phyloP scores from a whole-genome alignment of 768 basidiomycete genomes.

The Grammothele lineata region DNA sequence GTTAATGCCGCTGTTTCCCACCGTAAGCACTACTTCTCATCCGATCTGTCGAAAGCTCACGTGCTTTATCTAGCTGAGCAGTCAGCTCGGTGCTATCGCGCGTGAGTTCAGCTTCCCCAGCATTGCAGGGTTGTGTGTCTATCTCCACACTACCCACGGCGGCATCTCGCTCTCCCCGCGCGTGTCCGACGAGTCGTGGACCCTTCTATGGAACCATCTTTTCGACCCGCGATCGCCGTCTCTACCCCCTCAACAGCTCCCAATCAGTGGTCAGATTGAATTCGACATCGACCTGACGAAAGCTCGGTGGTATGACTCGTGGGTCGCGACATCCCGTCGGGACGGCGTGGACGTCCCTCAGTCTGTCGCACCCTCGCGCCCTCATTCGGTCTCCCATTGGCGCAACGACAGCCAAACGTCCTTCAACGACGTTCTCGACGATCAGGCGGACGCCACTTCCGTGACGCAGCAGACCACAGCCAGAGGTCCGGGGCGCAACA shows the following conservation, averaged over 20 bases:
- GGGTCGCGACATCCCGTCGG: conserved; percentile 48
- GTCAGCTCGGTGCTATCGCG: conserved; percentile 73
- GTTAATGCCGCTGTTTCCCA: conserved; percentile 71
- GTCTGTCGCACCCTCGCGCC: conserved; percentile 32
- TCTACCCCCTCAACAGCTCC: conserved; percentile 35
- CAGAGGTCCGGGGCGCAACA: conserved; percentile 35
- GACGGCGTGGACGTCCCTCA: conserved; percentile 39
- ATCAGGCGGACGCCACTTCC: conserved; percentile 26
- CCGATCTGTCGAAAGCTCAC: background rate
- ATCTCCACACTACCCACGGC: conserved; percentile 58
- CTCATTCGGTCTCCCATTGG: conserved; percentile 47
- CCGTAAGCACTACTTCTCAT: conserved; percentile 37
- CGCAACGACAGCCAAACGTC: conserved; percentile 53
- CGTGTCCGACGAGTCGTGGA: conserved; percentile 78
- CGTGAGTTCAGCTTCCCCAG: conserved; percentile 81
- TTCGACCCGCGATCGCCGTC: conserved; percentile 39
- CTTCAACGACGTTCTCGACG: conserved; percentile 38
- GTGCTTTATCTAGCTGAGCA: conserved; percentile 52
- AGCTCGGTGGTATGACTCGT: conserved; percentile 77
- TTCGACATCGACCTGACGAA: conserved; percentile 78
- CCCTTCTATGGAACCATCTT: conserved; percentile 61
- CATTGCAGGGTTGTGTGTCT: conserved; percentile 73
- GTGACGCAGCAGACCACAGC: conserved; percentile 26
- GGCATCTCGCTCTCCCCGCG: conserved; percentile 59
- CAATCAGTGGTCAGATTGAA: conserved; percentile 77